A percentile compares a stretch with the other conserved stretches of the same genome.
phyloP scores from a whole-genome alignment of 345 rosid genomes.

The Brassica cretica region DNA sequence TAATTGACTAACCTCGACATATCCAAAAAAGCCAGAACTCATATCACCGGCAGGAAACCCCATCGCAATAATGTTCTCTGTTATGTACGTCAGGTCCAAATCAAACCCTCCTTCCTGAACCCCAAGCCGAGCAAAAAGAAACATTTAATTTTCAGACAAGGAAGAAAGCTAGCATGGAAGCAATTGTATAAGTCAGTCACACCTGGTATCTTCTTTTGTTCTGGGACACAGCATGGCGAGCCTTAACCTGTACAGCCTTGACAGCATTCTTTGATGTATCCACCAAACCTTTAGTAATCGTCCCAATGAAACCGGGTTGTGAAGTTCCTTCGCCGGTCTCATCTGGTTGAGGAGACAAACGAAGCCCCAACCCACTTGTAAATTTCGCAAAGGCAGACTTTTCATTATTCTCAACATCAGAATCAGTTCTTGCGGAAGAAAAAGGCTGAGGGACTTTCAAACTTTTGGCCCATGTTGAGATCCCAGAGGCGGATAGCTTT shows the following conservation, averaged over 20 bases:
- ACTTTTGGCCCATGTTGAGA: constrained; percentile 71
- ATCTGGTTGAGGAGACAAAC: constrained; percentile 53
- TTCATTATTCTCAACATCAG: constrained; percentile 52
- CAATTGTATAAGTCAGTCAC: neutral
- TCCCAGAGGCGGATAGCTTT: constrained; percentile 60
- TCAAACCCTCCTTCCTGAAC: constrained; percentile 87
- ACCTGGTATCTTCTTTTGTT: constrained; percentile 91
- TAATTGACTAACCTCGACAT: constrained; percentile 61
- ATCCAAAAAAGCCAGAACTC: constrained; percentile 92
- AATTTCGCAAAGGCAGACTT: constrained; percentile 72
- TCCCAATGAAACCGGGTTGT: constrained; percentile 66
- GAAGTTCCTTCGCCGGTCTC: constrained; percentile 55
- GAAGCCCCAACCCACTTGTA: constrained; percentile 70
- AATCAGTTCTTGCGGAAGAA: constrained; percentile 36
- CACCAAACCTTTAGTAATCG: constrained; percentile 74
- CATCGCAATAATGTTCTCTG: constrained; percentile 88
- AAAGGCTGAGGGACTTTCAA: constrained; percentile 74
- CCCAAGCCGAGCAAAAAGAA: constrained; percentile 15
- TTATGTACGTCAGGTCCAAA: constrained; percentile 84
- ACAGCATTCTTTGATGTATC: constrained; percentile 89
- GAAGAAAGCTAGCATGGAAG: constrained; percentile 13
- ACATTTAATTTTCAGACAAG: neutral
- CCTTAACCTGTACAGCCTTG: constrained; percentile 89
- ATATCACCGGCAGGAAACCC: constrained; percentile 94
- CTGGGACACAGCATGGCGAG: constrained; percentile 86